Evolutionary conservation across 116 monocot genomes (phyloP).

Genomic region (Zostera marina): DNA sequence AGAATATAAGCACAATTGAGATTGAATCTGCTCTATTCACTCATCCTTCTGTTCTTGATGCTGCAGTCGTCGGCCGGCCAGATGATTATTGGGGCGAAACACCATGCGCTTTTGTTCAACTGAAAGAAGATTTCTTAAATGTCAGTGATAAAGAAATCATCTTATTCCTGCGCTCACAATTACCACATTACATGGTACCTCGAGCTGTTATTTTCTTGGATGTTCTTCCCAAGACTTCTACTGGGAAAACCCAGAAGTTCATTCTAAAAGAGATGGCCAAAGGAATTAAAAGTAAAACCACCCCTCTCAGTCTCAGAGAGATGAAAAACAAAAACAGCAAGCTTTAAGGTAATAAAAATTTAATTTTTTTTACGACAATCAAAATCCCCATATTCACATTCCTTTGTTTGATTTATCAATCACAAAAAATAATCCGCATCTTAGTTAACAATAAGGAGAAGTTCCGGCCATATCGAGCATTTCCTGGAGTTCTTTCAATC

Average conservation of each 20-base stretch:
- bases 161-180: conserved; percentile 26
- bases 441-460: no score
- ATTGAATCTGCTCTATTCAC: conserved; percentile 54
- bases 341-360: no score
- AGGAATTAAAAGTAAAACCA: neutral
- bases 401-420: no score
- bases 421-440: no score
- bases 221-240: conserved; percentile 63
- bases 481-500: conserved; percentile 74
- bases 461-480: conserved; percentile 85
- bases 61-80: conserved; percentile 50
- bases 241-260: conserved; percentile 69
- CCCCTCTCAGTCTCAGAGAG: no score
- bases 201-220: conserved; percentile 38
- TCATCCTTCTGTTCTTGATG: conserved; percentile 59
- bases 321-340: no score
- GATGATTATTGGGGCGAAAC: conserved; percentile 77
- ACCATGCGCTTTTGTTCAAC: conserved; percentile 62
- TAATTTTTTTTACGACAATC: no score
- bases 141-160: conserved; percentile 40
- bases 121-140: conserved; percentile 35
- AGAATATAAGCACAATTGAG: conserved; percentile 80
- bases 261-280: conserved; percentile 53
- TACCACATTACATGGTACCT: conserved; percentile 67
- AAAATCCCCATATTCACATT: no score